A percentile compares a stretch with the other conserved stretches of the same genome.
These are phyloP conservation scores for Phtheirospermum japonicum DNA, from an alignment of 257 asterid species.

Conservation along the genomic window DNA sequence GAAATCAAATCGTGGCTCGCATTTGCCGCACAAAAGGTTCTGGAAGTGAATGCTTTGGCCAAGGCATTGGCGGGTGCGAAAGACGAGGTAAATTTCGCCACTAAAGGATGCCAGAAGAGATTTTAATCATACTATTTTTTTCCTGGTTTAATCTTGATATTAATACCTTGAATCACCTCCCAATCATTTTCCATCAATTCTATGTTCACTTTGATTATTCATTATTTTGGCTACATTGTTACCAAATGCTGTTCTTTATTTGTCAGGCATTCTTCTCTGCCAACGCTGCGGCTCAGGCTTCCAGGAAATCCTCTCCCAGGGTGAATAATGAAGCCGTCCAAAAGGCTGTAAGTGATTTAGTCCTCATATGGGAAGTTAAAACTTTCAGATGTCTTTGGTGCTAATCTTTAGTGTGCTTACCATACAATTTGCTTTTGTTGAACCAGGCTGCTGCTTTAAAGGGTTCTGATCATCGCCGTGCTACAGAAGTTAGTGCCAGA, in stretches of 20 bases:
- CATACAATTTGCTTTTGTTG: slow-evolving; percentile 17
- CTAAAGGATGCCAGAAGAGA: too few species aligned
- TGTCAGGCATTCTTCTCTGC: slow-evolving; percentile 76
- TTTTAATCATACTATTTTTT: too few species aligned
- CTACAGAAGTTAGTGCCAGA: slow-evolving; percentile 85
- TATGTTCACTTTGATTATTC: too few species aligned
- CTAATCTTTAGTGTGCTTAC: slow-evolving; percentile 22
- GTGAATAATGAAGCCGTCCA: slow-evolving; percentile 91
- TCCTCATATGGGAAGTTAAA: background rate
- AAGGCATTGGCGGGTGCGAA: slow-evolving; percentile 79
- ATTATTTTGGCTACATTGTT: too few species aligned
- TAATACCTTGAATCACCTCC: too few species aligned
- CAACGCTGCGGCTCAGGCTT: slow-evolving; percentile 88
- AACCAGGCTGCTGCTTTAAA: slow-evolving; percentile 67
- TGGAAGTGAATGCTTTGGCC: slow-evolving; percentile 95
- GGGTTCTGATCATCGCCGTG: slow-evolving; percentile 98
- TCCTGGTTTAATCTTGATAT: too few species aligned
- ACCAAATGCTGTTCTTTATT: slow-evolving; percentile 15
- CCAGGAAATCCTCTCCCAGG: slow-evolving; percentile 92
- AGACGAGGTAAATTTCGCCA: slow-evolving; percentile 59
- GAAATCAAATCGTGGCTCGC: slow-evolving; percentile 98
- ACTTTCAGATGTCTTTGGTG: slow-evolving; percentile 5
- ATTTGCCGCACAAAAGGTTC: slow-evolving; percentile 92
- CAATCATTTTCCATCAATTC: too few species aligned
- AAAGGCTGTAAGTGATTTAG: slow-evolving; percentile 78